phyloP scores from a whole-genome alignment of 495 filamentous ascomycete species.

The Hyaloscypha variabilis region DNA sequence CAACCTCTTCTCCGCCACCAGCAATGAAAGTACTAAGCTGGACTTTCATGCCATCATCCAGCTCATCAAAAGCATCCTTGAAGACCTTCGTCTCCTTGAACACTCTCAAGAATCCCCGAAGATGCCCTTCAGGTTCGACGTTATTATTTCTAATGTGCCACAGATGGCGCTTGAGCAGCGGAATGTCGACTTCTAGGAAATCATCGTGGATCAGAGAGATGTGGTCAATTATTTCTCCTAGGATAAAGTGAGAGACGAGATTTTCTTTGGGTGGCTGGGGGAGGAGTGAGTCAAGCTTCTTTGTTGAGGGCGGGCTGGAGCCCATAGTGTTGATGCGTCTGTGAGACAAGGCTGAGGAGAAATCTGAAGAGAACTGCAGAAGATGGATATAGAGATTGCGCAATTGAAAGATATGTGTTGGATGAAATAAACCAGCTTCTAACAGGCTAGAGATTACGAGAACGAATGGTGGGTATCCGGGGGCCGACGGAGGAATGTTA shows the following conservation, averaged over 20 bases:
- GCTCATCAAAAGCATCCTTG: slow-evolving; percentile 15
- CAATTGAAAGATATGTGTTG: background rate
- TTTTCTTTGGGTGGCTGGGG: slow-evolving; percentile 17
- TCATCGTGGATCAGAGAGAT: slow-evolving; percentile 16
- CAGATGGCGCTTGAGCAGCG: slow-evolving; percentile 15
- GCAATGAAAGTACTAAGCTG: slow-evolving; percentile 12
- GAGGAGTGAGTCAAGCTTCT: slow-evolving; percentile 3
- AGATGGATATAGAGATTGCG: background rate
- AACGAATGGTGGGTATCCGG: background rate
- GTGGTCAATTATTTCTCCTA: slow-evolving; percentile 26
- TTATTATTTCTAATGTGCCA: slow-evolving; percentile 19
- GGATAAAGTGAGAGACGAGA: slow-evolving; percentile 18
- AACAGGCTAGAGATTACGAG: background rate
- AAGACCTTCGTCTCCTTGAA: slow-evolving; percentile 14
- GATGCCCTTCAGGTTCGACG: slow-evolving; percentile 13
- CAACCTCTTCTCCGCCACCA: slow-evolving; percentile 7
- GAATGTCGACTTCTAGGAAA: slow-evolving; percentile 17
- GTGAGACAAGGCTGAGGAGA: background rate
- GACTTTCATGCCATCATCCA: slow-evolving; percentile 16
- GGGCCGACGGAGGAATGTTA: background rate
- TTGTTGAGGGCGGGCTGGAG: background rate
- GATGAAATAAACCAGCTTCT: background rate
- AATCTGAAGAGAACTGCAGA: background rate
- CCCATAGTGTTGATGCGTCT: background rate
- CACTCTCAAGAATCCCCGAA: slow-evolving; percentile 21